These are phyloP conservation scores for Lentinula aciculospora DNA, from an alignment of 768 basidiomycete genomes.

Conservation along the genomic window DNA sequence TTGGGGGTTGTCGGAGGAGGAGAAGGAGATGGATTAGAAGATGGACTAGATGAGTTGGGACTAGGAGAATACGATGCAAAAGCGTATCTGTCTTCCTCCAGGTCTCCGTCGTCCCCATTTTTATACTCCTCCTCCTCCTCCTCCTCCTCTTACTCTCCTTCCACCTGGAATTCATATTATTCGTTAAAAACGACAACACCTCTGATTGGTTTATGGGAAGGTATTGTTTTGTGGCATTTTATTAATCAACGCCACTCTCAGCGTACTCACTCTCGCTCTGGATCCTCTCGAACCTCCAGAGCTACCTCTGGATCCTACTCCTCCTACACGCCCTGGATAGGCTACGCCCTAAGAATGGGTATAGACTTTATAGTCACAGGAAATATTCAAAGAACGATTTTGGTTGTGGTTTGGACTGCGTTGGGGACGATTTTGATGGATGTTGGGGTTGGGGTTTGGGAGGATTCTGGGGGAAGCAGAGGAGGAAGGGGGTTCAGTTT, in stretches of 20 bases:
- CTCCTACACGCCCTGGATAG: conserved; percentile 69
- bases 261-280: too few species aligned
- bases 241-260: too few species aligned
- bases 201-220: conserved; percentile 76
- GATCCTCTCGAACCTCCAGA: too few species aligned
- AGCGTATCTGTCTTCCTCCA: too few species aligned
- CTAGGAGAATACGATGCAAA: too few species aligned
- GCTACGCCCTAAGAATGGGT: conserved; percentile 62
- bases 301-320: too few species aligned
- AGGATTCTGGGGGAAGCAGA: conserved; percentile 31
- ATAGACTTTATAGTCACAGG: conserved; percentile 68
- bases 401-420: conserved; percentile 49
- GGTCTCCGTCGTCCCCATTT: conserved; percentile 49
- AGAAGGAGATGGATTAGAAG: too few species aligned
- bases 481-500: too few species aligned
- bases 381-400: conserved; percentile 35
- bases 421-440: conserved; percentile 51
- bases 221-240: conserved; percentile 69
- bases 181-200: conserved; percentile 53
- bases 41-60: too few species aligned
- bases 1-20: too few species aligned
- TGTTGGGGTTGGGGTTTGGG: conserved; percentile 39
- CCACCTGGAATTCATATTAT: too few species aligned
- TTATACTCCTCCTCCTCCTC: conserved; percentile 29
- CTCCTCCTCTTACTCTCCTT: too few species aligned